Base-by-base conservation (phyloP, 2,329 filamentous ascomycete species). In the Colletotrichum chrysophilum region DNA sequence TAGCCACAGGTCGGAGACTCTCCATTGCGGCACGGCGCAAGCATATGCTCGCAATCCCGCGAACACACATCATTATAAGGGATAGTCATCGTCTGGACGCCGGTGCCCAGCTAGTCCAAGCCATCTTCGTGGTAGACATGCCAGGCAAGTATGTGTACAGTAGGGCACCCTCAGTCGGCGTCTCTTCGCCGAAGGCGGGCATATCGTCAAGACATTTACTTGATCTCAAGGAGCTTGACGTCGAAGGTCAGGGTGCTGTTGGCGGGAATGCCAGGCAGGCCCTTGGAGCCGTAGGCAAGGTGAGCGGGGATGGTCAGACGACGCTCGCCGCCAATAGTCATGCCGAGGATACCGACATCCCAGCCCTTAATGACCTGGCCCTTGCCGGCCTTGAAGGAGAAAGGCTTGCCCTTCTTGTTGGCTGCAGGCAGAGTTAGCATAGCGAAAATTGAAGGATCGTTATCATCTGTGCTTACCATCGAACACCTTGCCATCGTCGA, bases 341-440 rank as follows among this genome's bases (percentile, higher is more conserved):
- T 98, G 86, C 97, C 97, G 80, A 91, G 90, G 80, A 99, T 89
- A 87, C 97, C 97, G 79, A 98, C 92, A 85, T 99, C 97, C 97
- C 97, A 98, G 80, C 97, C 97, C 91, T 98, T 97, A 89, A 99
- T 99, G 82, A 99, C 97, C 86, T 98, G 95, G 77, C 96, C 96
- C 84, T 93, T 92, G 80, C 97, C 97, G 77, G 97, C 93, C 90
- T 96, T 98, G 92, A 98, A 98, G 79, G 91, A 91, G 89, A 99
- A 99, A 74, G 97, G 96, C 89, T 98, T 96, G 82, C 97, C 97
- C 89, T 97, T 98, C 91, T 98, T 99, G 91, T 99, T 98, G 86
- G 96, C 95, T 96, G 81, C 58, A 78, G 5, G 26, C 43, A 60
- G 24, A 13, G 67, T 77, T 71, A 77, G 70, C 78, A 36, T 69